Evolutionary conservation across 352 stramenopile species (phyloP).

Genomic region (Globisporangium polare): DNA sequence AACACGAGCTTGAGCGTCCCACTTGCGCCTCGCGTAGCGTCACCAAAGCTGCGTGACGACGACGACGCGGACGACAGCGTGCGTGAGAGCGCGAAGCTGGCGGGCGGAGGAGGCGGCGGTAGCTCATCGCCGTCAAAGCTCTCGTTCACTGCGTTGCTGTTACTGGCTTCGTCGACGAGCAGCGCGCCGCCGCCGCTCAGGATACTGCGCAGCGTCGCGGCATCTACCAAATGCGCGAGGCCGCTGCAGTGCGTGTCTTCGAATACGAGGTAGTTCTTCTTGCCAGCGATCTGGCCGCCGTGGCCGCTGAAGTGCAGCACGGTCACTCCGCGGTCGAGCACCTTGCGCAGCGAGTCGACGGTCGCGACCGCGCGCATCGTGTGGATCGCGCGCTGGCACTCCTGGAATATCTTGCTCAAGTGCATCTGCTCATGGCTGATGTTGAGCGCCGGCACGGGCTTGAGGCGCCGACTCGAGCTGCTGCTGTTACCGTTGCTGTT

Average conservation of each 20-base stretch:
- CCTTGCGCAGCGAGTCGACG: slow-evolving; percentile 67
- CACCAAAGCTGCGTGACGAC: slow-evolving; percentile 22
- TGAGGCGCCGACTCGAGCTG: slow-evolving; percentile 30
- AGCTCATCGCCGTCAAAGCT: slow-evolving; percentile 9
- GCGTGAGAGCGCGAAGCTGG: slow-evolving; percentile 1
- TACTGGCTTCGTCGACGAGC: slow-evolving; percentile 15
- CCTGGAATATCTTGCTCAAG: slow-evolving; percentile 70
- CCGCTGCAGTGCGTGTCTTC: slow-evolving; percentile 70
- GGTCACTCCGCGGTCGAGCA: slow-evolving; percentile 70
- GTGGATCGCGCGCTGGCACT: slow-evolving; percentile 69
- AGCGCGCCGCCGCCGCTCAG: slow-evolving; percentile 20
- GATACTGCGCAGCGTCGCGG: slow-evolving; percentile 52
- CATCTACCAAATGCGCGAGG: slow-evolving; percentile 66
- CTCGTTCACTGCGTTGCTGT: neutral
- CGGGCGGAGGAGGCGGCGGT: neutral
- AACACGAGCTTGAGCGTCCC: slow-evolving; percentile 75
- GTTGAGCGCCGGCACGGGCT: slow-evolving; percentile 63
- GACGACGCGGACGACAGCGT: slow-evolving; percentile 24
- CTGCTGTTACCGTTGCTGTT: slow-evolving; percentile 4
- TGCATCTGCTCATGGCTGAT: slow-evolving; percentile 62
- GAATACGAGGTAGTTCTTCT: slow-evolving; percentile 66
- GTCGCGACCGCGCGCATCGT: slow-evolving; percentile 72
- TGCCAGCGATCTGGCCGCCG: slow-evolving; percentile 57
- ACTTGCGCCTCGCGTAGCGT: slow-evolving; percentile 21
- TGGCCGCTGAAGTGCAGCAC: slow-evolving; percentile 81